A percentile compares a stretch with the other conserved stretches of the same genome.
Evolutionary conservation across 176 grass and related monocot species (phyloP).

Genomic region (Eleusine indica): DNA sequence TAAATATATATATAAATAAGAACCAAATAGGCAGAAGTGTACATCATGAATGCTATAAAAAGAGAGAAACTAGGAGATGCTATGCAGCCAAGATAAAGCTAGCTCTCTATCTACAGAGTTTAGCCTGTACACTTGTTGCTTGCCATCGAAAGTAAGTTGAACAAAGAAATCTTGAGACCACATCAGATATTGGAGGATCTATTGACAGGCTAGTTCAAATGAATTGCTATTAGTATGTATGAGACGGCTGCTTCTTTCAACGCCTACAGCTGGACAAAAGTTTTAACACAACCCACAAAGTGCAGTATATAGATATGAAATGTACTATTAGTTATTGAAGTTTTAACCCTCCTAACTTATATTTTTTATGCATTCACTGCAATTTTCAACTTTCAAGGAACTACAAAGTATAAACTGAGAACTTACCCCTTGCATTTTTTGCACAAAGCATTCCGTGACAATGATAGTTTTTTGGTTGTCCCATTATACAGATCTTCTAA

Average conservation of each 20-base stretch:
- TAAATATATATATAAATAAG: too few relatives aligned
- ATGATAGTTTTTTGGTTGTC: conserved; percentile 77
- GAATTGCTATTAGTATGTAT: not conserved
- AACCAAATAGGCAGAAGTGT: too few relatives aligned
- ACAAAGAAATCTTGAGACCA: not conserved
- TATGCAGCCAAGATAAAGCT: too few relatives aligned
- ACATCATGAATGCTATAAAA: too few relatives aligned
- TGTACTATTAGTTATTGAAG: too few relatives aligned
- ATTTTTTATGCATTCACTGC: not conserved
- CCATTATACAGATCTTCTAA: conserved; percentile 94
- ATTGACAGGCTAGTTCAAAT: conserved; percentile 17
- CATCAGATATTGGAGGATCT: not conserved
- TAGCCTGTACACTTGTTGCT: too few relatives aligned
- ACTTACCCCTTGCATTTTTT: conserved; percentile 91
- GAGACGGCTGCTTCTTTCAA: not conserved
- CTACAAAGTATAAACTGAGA: not conserved
- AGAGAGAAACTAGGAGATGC: too few relatives aligned
- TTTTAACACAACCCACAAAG: not conserved
- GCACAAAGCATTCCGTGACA: conserved; percentile 77
- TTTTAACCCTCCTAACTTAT: too few relatives aligned
- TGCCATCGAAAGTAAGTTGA: not conserved
- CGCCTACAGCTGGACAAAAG: not conserved
- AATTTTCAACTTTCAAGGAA: conserved; percentile 1
- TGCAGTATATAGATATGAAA: not conserved
- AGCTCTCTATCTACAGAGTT: too few relatives aligned